These are phyloP conservation scores for Cyberlindnera japonica DNA, from an alignment of 805 yeast species.

Conservation along the genomic window DNA sequence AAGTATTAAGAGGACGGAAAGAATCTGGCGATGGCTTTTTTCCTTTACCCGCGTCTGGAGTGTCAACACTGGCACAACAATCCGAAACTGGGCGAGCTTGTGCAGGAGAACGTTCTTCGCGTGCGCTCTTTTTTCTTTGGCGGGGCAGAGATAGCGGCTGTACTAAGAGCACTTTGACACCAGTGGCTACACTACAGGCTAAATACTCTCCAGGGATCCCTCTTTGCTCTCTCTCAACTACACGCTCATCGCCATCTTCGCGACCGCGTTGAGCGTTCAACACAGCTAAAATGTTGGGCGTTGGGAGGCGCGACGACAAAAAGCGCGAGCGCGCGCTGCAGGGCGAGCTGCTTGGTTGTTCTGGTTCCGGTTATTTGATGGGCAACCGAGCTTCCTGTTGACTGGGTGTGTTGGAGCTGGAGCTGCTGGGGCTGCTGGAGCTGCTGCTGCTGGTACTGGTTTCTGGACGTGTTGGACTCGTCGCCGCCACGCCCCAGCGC, in stretches of 20 bases:
- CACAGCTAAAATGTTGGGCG: slow-evolving; percentile 20
- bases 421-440: not conserved
- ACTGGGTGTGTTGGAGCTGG: not conserved
- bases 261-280: slow-evolving; percentile 10
- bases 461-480: not conserved
- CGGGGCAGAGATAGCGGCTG: not conserved
- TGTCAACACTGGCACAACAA: slow-evolving; percentile 9
- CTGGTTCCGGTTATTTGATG: not conserved
- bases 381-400: not conserved
- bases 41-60: slow-evolving; percentile 11
- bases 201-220: not conserved
- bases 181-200: not conserved
- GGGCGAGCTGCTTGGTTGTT: not conserved
- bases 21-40: slow-evolving; percentile 15
- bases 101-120: not conserved
- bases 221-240: not conserved
- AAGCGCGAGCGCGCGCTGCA: slow-evolving; percentile 1
- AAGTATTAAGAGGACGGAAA: slow-evolving; percentile 1
- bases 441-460: not conserved
- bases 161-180: not conserved
- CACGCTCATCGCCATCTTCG: not conserved
- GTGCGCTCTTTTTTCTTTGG: not conserved
- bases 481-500: no score
- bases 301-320: slow-evolving; percentile 14
- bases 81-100: not conserved